Base-by-base conservation (phyloP, 345 rosid genomes). In the Lenwebbia sp. region DNA sequence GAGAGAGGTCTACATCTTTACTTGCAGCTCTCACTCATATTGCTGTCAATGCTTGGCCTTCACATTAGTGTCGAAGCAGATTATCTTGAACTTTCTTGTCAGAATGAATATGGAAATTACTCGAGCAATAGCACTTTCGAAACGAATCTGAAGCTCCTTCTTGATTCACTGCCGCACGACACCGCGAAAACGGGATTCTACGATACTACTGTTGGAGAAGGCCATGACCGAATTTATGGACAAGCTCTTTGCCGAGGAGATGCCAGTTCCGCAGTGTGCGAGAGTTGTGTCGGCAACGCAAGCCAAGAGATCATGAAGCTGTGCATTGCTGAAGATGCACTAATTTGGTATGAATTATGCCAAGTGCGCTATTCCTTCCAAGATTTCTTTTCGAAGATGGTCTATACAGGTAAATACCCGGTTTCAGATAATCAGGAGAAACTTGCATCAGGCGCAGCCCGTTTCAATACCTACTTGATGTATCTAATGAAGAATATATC, bases 241-340 rank as follows among this genome's bases (percentile, higher is more conserved):
- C 89, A 87, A 81, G 90, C 90, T 6, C 82, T 89, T 33, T 91
- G 92, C 65, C 86, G 91, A 54, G 92, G 91, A 5, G 92, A 89
- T 52, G 86, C 81, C 53, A 83, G 70, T 84, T 50, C 82, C 53
- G 41, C 54, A 14, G 49, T 15, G 9, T 92, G 92, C 37, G 87
- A 44, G 85, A 13, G 21, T 33, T 92, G 93, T 58, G 52, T 92
- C 13, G 41, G 74, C 7, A 86, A 54, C 28, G 92, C 92, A 84
- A 55, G 62, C 14, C 83, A 62, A 11, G 82, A 52, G 44, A 88
- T 92, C 57, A 5, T 85, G 52, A 8, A 83, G 10, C 15, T 2
- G 5, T 90, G 90, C 83, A 84, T 3, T 6, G 82, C 82, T 7
- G 33, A 7, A 54, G 88, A 88, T 19, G 91, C 87, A 12, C 74